Evolutionary conservation across 306 rosid species (phyloP), one percentile per base, ranked within the genome.

Genomic region (Glycine latifolia): DNA sequence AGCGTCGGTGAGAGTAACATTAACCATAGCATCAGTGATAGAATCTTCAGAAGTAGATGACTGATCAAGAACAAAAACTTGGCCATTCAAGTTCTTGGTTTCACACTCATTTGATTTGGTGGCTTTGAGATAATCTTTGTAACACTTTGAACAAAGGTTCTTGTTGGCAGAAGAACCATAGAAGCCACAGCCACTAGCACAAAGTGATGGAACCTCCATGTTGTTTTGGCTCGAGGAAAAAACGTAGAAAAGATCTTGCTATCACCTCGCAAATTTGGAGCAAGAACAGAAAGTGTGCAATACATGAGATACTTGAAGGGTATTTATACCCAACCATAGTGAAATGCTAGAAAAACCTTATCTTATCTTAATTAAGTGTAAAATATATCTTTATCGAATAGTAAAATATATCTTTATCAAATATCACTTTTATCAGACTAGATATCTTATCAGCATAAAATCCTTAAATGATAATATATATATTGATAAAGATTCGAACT

Each of bases 171-270:
- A 11, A 3, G 66, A n/a, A 44, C 88, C 87, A 17, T 37, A 86
- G 60, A 86, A 89, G 33, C 89, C 93, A 31, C 93, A 87, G 2
- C 89, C 86, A 14, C 77, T 87, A 2, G 26, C 84, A 33, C 93
- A 89, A 9, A 69, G 79, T 41, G 73, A 9, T 26, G 31, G 79
- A 69, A 35, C 62, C 83, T 4, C 14, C 47, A 11, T 16, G 13
- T 53, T 52, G 4, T 3, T n/a, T 16, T 3, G 4, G 35, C 31
- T 26, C 1, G 31, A 1, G 69, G 12, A 31, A 3, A 3, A 60
- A 60, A 10, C 7, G 3, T 26, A 60, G 5, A 43, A 6, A 26
- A 26, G 67, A 60, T 9, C 37, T 26, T 17, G 65, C 8, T 55
- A 15, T 17, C 65, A 8, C 12, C 6, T 17, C 5, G 13, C 2